phyloP scores from a whole-genome alignment of 2,329 filamentous ascomycete genomes.

The Cladobotryum protrusum region DNA sequence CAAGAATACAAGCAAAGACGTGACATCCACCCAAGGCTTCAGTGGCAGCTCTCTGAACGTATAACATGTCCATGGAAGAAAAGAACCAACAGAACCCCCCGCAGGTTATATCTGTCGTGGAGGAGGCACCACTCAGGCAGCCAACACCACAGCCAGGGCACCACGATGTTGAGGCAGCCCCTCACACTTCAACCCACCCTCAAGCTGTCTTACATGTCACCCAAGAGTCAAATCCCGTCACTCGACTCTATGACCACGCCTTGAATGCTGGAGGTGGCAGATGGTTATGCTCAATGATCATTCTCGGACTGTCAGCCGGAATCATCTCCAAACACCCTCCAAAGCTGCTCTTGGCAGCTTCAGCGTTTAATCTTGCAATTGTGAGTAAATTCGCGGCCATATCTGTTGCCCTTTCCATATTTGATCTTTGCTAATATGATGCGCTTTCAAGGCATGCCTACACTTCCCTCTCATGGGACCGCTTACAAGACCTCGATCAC shows the following conservation, averaged over 20 bases:
- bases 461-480: background rate
- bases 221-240: conserved; percentile 9
- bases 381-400: background rate
- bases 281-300: conserved; percentile 12
- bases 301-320: conserved; percentile 13
- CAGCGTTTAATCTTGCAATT: background rate
- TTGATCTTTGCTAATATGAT: background rate
- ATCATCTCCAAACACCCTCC: conserved; percentile 14
- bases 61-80: too few relatives aligned
- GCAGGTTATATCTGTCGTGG: too few relatives aligned
- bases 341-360: background rate
- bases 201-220: background rate
- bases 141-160: too few relatives aligned
- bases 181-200: background rate
- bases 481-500: too few relatives aligned
- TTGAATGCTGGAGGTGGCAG: conserved; percentile 15
- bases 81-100: too few relatives aligned
- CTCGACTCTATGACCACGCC: conserved; percentile 13
- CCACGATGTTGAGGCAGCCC: too few relatives aligned
- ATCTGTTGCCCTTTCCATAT: background rate
- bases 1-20: too few relatives aligned
- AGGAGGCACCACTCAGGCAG: too few relatives aligned
- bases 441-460: background rate
- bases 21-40: too few relatives aligned
- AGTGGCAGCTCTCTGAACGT: too few relatives aligned